Evolutionary conservation across 768 basidiomycete genomes (phyloP).

Genomic region (Punctularia strigosozonata): DNA sequence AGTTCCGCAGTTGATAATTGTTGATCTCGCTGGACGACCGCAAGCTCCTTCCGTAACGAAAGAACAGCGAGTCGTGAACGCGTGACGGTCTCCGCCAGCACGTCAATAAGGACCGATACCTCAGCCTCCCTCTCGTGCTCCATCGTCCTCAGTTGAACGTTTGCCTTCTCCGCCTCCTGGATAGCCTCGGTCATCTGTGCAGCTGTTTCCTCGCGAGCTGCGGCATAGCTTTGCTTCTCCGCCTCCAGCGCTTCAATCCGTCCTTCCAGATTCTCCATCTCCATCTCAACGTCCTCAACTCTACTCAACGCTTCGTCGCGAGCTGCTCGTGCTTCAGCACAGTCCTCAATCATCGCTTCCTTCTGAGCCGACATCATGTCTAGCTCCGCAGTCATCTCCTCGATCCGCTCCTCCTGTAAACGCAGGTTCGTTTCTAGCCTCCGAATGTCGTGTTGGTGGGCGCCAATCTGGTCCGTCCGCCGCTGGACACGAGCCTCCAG

Average conservation of each 20-base stretch:
- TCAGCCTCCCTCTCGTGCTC: constrained; percentile 15
- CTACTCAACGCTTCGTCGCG: constrained; percentile 49
- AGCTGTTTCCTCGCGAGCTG: no score
- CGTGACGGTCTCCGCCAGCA: constrained; percentile 7
- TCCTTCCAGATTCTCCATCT: constrained; percentile 34
- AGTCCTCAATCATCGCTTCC: constrained; percentile 77
- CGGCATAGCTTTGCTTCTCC: no score
- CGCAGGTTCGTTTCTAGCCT: constrained; percentile 65
- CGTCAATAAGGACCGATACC: constrained; percentile 13
- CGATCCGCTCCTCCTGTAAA: constrained; percentile 63
- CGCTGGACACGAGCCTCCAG: constrained; percentile 54
- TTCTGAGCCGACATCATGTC: constrained; percentile 57
- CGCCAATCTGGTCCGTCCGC: constrained; percentile 62
- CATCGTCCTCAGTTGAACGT: constrained; percentile 13
- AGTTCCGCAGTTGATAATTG: no score
- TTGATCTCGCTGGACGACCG: no score
- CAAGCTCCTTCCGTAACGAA: no score
- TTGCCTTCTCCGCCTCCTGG: constrained; percentile 37
- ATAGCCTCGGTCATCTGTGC: no score
- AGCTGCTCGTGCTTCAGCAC: constrained; percentile 63
- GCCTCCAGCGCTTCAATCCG: constrained; percentile 13
- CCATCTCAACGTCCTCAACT: constrained; percentile 52
- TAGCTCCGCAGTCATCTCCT: constrained; percentile 59
- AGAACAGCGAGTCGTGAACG: no score
- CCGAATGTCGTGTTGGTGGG: constrained; percentile 70